Evolutionary conservation across 2,329 filamentous ascomycete genomes (phyloP).

Genomic region (Xylaria sp.): DNA sequence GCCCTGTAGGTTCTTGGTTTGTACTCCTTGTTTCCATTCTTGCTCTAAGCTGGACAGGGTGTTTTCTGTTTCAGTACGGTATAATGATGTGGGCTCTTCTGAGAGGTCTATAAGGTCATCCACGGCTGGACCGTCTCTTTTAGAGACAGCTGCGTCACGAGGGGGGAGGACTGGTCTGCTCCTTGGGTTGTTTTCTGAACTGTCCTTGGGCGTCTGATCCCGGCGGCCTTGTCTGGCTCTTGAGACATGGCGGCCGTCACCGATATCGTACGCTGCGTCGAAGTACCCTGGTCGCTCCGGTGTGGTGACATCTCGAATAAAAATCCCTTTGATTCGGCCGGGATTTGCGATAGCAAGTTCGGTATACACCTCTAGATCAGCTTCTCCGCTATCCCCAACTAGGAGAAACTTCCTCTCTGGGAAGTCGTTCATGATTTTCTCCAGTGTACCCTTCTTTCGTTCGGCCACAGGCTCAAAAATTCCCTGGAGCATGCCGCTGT

Average conservation of each 20-base stretch:
- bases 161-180: slow-evolving; percentile 51
- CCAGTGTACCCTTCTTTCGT: slow-evolving; percentile 87
- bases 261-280: slow-evolving; percentile 63
- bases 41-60: slow-evolving; percentile 32
- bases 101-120: slow-evolving; percentile 71
- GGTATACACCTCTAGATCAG: slow-evolving; percentile 96
- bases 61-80: slow-evolving; percentile 50
- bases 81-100: slow-evolving; percentile 59
- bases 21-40: slow-evolving; percentile 42
- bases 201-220: slow-evolving; percentile 34
- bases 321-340: slow-evolving; percentile 83
- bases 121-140: slow-evolving; percentile 56
- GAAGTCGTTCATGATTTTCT: slow-evolving; percentile 88
- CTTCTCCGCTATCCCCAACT: slow-evolving; percentile 95
- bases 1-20: slow-evolving; percentile 44
- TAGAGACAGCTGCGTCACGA: slow-evolving; percentile 43
- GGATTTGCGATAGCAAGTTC: slow-evolving; percentile 89
- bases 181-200: slow-evolving; percentile 37
- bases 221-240: slow-evolving; percentile 16
- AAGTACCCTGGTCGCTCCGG: slow-evolving; percentile 79
- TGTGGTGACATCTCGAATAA: slow-evolving; percentile 95
- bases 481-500: slow-evolving; percentile 95
- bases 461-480: slow-evolving; percentile 98
- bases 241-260: slow-evolving; percentile 37
- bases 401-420: slow-evolving; percentile 89